Evolutionary conservation across 1,284 basidiomycete genomes (phyloP).

Genomic region (Pyrrhoderma lamaoense): DNA sequence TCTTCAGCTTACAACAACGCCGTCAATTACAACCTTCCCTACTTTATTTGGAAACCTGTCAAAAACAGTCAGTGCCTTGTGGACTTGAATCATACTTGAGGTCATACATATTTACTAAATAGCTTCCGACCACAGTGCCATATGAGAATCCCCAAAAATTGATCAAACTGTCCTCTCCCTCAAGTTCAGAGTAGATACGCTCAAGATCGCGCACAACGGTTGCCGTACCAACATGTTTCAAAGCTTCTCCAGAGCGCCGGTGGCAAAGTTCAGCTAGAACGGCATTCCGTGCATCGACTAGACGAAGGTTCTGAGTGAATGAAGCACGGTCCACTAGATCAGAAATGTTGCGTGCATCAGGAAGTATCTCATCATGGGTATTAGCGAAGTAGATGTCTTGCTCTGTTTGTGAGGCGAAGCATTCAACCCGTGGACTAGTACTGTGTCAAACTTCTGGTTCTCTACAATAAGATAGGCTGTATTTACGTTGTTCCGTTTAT

Average conservation of each 20-base stretch:
- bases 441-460: not conserved
- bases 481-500: conserved; percentile 24
- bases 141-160: conserved; percentile 26
- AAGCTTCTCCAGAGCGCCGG: conserved; percentile 21
- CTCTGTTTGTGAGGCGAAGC: conserved; percentile 23
- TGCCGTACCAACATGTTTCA: conserved; percentile 23
- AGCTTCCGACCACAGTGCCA: conserved; percentile 22
- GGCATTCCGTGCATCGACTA: conserved; percentile 21
- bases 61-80: not conserved
- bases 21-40: conserved; percentile 23
- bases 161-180: conserved; percentile 19
- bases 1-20: conserved; percentile 21
- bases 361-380: conserved; percentile 20
- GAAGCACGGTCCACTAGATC: conserved; percentile 20
- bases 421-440: conserved; percentile 23
- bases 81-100: not conserved
- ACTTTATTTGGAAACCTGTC: conserved; percentile 24
- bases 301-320: conserved; percentile 19
- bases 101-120: conserved; percentile 23
- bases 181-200: conserved; percentile 20
- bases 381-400: conserved; percentile 24
- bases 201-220: conserved; percentile 26
- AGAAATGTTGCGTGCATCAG: conserved; percentile 22
- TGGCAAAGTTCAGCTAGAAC: conserved; percentile 21
- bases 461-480: not conserved